phyloP scores from a whole-genome alignment of 352 stramenopile genomes.

The Phytophthora agathidicida region DNA sequence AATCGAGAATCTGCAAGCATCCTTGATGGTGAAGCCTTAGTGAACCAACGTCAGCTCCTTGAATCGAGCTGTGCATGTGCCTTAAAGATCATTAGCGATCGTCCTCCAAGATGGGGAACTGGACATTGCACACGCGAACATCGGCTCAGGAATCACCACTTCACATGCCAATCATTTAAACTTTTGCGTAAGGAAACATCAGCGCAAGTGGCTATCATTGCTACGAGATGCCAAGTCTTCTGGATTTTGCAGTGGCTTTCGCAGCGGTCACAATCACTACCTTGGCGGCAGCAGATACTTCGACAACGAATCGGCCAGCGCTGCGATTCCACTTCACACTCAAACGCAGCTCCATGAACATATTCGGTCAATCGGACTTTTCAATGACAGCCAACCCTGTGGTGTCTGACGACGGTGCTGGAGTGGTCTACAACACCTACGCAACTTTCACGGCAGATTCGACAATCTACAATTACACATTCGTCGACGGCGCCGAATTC shows the following conservation, averaged over 20 bases:
- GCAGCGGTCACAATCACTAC: neutral
- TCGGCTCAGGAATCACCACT: no score
- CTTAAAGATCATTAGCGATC: no score
- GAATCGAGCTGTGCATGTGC: no score
- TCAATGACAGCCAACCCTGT: slow-evolving; percentile 7
- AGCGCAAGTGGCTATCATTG: no score
- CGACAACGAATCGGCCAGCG: neutral
- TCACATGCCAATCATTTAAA: no score
- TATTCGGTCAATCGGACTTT: neutral
- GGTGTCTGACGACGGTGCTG: neutral
- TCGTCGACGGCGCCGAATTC: neutral
- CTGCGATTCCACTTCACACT: neutral
- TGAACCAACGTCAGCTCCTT: no score
- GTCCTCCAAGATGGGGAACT: no score
- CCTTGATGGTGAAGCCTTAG: no score
- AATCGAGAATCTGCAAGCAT: no score
- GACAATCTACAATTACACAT: slow-evolving; percentile 1
- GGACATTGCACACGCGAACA: no score
- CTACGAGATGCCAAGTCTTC: no score
- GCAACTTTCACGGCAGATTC: slow-evolving; percentile 3
- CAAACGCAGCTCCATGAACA: neutral
- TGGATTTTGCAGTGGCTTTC: neutral
- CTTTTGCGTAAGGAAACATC: no score
- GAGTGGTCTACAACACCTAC: slow-evolving; percentile 9
- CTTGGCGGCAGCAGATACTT: neutral